Evolutionary conservation across 805 yeast species (phyloP), one percentile per base, ranked within the genome.

Genomic region (Teunomyces kruisii): DNA sequence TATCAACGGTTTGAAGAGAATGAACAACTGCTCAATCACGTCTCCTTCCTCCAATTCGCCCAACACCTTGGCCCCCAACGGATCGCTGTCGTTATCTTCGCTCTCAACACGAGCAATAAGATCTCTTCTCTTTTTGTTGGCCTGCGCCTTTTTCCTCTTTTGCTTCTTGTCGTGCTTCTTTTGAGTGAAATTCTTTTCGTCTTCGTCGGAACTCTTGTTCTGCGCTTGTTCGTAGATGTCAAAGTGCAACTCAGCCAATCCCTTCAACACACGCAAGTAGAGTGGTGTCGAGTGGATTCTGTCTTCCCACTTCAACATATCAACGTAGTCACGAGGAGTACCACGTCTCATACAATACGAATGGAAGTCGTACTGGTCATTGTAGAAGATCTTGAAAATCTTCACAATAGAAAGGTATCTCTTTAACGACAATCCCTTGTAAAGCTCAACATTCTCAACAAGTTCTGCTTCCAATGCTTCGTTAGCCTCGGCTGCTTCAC

Each of bases 331-430:
- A 51, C 96, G 78, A 19, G 92, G 84, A 6, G 97, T 88, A 16
- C 97, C 98, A 55, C 86, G 82, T 66, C 97, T 80, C 75, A 88
- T 80, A 61, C 96, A 86, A 63, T 88, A 94, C 38, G 87, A 84
- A 62, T 94, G 98, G 83, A 92, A 94, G 63, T 94, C 99, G 51
- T 86, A 76, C 69, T 94, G 97, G 60, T 94, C 99, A 50, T 79
- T 80, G 58, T 74, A 79, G 66, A 82, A 90, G 43, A 81, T 86
- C 36, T 80, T 75, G 65, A 82, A 90, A 26, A 86, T 78, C 48
- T 81, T 80, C 40, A 81, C 70, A 38, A 90, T 75, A 2, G 88
- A 83, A 33, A 70, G 64, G 60, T 77, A 88, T 56, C 98, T 78
- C 66, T 94, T 94, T 50, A 90, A 68, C 0, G 97, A 81, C 52